Evolutionary conservation across 257 asterid genomes (phyloP), one percentile per base, ranked within the genome.

Genomic region (Rauvolfia tetraphylla): DNA sequence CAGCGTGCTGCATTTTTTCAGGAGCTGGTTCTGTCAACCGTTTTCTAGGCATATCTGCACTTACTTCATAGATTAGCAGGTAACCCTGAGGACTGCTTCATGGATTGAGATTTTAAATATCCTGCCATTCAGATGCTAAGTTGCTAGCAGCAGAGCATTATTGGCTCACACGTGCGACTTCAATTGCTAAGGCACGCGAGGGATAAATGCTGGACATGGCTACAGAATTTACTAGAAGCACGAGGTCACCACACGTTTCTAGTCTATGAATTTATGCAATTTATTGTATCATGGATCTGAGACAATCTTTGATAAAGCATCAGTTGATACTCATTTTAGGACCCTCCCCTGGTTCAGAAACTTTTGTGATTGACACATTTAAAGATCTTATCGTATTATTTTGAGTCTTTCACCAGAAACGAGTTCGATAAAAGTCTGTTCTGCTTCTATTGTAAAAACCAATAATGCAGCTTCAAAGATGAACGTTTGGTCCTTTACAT

Each of bases 1-100:
- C 81, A 81, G 31, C 83, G 78, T 22, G 88, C 88, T 63, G 84
- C 82, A 11, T 89, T 89, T 41, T 41, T 85, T 41, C 89, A 89
- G 73, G 92, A 87, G 76, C 84, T 90, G 65, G 66, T 87, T 62
- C 27, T 83, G 44, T 87, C 92, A 23, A 89, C 90, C 63, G 73
- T 79, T 54, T 36, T 79, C 73, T 79, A 72, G 65, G 67, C 68
- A 46, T 22, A 10, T 44, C 31, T 53, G 78, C 57, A 62, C 44
- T 34, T 13, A 1, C 12, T 63, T 23, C n/a, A 63, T 12, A 18
- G 29, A 17, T 33, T 33, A 7, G 4, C 48, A 36, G 71, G 71
- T 66, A 75, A 44, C 8, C n/a, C 34, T 0, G n/a, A 12, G n/a
- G 63, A 48, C 41, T 49, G n/a, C 22, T 12, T 29, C 44, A 34